Conservation (phyloP, 345 rosid genomes). For the Geranium rotundifolium region DNA sequence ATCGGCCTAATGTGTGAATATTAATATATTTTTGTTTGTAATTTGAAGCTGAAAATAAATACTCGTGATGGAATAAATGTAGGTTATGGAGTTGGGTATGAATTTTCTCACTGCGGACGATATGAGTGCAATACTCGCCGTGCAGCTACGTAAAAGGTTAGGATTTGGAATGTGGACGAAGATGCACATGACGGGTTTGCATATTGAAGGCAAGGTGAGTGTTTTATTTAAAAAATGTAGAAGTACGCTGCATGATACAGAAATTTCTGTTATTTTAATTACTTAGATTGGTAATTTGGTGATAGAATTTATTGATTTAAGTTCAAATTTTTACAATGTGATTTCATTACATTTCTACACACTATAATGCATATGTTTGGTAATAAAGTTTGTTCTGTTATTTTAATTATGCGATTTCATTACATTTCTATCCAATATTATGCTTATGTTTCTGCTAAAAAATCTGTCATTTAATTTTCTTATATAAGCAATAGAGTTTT, state of each 20-base stretch:
- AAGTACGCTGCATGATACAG: not conserved
- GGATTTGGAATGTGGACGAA: slow-evolving; percentile 94
- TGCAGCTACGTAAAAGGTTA: slow-evolving; percentile 65
- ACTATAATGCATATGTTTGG: too few species aligned
- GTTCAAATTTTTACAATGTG: too few species aligned
- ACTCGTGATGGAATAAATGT: slow-evolving; percentile 11
- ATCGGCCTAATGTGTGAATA: not conserved
- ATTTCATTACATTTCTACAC: too few species aligned
- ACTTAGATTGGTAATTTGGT: too few species aligned
- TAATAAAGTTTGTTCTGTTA: too few species aligned
- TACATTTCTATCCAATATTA: too few species aligned
- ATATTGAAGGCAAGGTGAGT: slow-evolving; percentile 84
- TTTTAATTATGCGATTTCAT: too few species aligned
- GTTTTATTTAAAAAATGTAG: not conserved
- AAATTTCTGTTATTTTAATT: not conserved
- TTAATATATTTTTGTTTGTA: not conserved
- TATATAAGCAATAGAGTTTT: too few species aligned
- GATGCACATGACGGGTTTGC: slow-evolving; percentile 92
- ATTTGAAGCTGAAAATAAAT: not conserved
- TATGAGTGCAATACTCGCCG: slow-evolving; percentile 90
- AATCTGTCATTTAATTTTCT: too few species aligned
- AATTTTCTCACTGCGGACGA: slow-evolving; percentile 86
- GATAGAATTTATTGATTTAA: too few species aligned
- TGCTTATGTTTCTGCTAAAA: too few species aligned
- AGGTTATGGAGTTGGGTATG: slow-evolving; percentile 88